Evolutionary conservation across 352 stramenopile species (phyloP).

Genomic region (Lagenidium sp.): DNA sequence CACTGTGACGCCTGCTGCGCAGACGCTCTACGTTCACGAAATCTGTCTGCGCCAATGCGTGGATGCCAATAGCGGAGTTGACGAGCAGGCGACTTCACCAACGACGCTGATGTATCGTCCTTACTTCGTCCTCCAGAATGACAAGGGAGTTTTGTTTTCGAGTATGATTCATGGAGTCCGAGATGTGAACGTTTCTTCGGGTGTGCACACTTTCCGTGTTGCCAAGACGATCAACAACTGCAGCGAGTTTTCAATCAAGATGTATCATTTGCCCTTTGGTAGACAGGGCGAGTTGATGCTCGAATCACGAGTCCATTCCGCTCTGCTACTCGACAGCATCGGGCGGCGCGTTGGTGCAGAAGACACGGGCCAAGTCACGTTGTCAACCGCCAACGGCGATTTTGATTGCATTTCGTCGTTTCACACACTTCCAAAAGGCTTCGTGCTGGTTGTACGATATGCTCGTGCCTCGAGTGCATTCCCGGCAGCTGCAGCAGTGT

Average conservation of each 20-base stretch:
- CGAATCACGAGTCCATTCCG: constrained; percentile 61
- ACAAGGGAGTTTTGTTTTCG: constrained; percentile 81
- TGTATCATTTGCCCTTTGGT: constrained; percentile 85
- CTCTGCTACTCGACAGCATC: constrained; percentile 52
- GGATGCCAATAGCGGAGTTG: not conserved
- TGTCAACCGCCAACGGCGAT: constrained; percentile 59
- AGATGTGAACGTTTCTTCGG: constrained; percentile 43
- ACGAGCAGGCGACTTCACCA: not conserved
- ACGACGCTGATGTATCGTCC: constrained; percentile 33
- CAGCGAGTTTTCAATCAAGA: constrained; percentile 68
- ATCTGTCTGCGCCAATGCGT: constrained; percentile 36
- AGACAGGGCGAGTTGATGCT: constrained; percentile 77
- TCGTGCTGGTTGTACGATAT: constrained; percentile 48
- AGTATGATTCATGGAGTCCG: constrained; percentile 79
- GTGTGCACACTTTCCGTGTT: constrained; percentile 58
- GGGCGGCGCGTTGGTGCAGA: constrained; percentile 12
- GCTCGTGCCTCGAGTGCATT: constrained; percentile 42
- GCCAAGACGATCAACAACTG: constrained; percentile 48
- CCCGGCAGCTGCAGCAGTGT: constrained; percentile 17
- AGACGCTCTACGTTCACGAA: constrained; percentile 72
- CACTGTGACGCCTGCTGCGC: constrained; percentile 51
- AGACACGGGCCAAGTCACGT: constrained; percentile 29
- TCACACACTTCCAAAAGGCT: constrained; percentile 60
- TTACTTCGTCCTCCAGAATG: constrained; percentile 83
- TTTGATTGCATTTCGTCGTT: constrained; percentile 76